A percentile compares a stretch with the other conserved stretches of the same genome.
Evolutionary conservation across 768 basidiomycete genomes (phyloP).

Genomic region (Leccinum longicurvipes): DNA sequence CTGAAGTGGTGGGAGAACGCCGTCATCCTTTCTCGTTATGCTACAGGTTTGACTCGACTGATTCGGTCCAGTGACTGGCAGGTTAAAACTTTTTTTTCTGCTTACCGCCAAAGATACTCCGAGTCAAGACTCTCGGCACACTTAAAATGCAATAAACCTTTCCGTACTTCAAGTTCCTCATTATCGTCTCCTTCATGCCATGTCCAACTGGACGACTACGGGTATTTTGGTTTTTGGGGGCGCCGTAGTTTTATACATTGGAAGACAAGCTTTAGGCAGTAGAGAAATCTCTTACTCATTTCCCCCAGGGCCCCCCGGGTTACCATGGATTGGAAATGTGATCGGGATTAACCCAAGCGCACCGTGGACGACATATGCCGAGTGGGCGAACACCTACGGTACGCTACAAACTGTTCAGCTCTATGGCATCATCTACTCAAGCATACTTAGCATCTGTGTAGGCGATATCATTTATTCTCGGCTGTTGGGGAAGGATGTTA

Average conservation of each 20-base stretch:
- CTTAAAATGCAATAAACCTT: too few species aligned
- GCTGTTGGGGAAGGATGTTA: neutral
- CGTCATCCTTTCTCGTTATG: too few species aligned
- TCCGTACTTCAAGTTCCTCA: too few species aligned
- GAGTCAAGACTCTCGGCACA: too few species aligned
- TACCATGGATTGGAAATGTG: conserved; percentile 2
- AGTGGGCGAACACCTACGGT: neutral
- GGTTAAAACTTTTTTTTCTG: too few species aligned
- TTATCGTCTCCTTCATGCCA: too few species aligned
- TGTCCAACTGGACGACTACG: neutral
- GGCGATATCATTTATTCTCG: neutral
- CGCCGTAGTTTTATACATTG: neutral
- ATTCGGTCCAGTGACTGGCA: too few species aligned
- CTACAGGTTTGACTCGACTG: too few species aligned
- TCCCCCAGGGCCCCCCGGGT: neutral
- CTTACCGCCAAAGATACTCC: too few species aligned
- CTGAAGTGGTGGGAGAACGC: too few species aligned
- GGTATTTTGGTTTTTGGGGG: neutral
- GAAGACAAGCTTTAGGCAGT: neutral
- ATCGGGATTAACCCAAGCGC: neutral
- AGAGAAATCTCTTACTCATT: neutral
- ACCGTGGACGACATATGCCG: neutral
- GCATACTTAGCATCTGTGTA: neutral
- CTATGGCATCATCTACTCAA: neutral
- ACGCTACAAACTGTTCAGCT: neutral